Base-by-base conservation (phyloP, 768 basidiomycete species). In the Saitozyma sp. region DNA sequence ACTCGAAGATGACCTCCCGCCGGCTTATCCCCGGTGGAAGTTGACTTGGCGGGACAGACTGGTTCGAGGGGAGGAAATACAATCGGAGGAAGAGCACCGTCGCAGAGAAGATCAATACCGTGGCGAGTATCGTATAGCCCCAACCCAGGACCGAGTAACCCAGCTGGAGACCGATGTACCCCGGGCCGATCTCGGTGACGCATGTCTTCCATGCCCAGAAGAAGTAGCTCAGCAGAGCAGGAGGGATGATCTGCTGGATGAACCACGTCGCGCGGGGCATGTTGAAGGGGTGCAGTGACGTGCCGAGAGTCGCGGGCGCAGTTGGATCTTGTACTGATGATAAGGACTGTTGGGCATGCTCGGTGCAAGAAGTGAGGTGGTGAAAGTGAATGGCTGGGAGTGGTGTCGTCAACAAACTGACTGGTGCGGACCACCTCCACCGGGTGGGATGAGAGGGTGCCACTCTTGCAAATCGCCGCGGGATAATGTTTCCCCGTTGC, bases 151-250 rank as follows among this genome's bases (percentile, higher is more conserved):
- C 14, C 10, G 65, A 61, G 16, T 52, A 50, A 4, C 58, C 51
- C 10, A 58, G 45, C 17, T 59, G 13, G 4, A 50, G 1, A 16
- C 11, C n/a, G 17, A 69, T 64, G n/a, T 67, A 64, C 7, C 50
- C 29, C 56, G n/a, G 37, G 9, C 43, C 37, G 42, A 46, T 13
- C 19, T 17, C 17, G 51, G 70, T 64, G 53, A 75, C 74, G 70
- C 10, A 40, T 50, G 42, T 54, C 50, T 13, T 53, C 57, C 13
- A 56, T 38, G 29, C 74, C 63, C 56, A 73, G 71, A 65, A 71
- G 59, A 76, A 76, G 55, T 73, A 76, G 10, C 65, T 69, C 51
- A 76, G 56, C 10, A 71, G 57, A 9, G 67, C 67, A 8, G 74
- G 71, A 5, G 74, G 74, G 2, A 76, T 56, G 48, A 73, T 57